Conservation (phyloP, 345 rosid genomes). For the Populus simonii region DNA sequence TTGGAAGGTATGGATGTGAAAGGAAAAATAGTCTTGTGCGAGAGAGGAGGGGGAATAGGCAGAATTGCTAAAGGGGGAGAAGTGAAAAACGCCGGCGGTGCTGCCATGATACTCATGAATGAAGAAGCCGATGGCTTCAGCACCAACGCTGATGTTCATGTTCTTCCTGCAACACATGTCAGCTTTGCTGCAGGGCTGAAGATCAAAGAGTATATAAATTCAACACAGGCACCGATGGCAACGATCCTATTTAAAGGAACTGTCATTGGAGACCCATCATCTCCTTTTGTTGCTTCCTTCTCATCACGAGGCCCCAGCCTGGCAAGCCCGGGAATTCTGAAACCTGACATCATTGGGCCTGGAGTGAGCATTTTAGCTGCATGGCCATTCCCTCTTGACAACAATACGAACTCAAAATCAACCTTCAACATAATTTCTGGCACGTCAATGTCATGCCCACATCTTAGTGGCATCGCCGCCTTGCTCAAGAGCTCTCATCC, state of each 20-base stretch:
- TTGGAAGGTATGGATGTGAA: slow-evolving; percentile 2
- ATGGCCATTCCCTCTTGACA: slow-evolving; percentile 17
- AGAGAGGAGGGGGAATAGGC: slow-evolving; percentile 16
- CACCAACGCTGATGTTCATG: slow-evolving; percentile 8
- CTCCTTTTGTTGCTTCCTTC: slow-evolving; percentile 16
- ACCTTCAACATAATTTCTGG: slow-evolving; percentile 34
- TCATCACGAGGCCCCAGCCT: slow-evolving; percentile 17
- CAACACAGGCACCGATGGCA: slow-evolving; percentile 1
- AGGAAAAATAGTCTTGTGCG: slow-evolving; percentile 11
- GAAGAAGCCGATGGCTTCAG: neutral
- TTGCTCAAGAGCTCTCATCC: slow-evolving; percentile 50
- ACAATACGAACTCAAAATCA: neutral
- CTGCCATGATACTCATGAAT: slow-evolving; percentile 15
- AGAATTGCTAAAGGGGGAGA: slow-evolving; percentile 8
- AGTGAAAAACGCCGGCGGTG: slow-evolving; percentile 19
- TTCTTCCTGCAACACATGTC: slow-evolving; percentile 20
- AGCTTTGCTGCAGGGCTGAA: slow-evolving; percentile 1
- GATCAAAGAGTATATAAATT: slow-evolving; percentile 11
- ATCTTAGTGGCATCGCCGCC: slow-evolving; percentile 56
- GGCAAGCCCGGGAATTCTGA: slow-evolving; percentile 22
- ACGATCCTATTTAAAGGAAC: slow-evolving; percentile 19
- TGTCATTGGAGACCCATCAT: neutral
- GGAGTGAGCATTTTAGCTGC: slow-evolving; percentile 21
- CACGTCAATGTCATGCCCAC: slow-evolving; percentile 64
- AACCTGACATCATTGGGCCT: slow-evolving; percentile 26